Base-by-base conservation (phyloP, 139 green algal species). In the Asterochloris sp. region DNA sequence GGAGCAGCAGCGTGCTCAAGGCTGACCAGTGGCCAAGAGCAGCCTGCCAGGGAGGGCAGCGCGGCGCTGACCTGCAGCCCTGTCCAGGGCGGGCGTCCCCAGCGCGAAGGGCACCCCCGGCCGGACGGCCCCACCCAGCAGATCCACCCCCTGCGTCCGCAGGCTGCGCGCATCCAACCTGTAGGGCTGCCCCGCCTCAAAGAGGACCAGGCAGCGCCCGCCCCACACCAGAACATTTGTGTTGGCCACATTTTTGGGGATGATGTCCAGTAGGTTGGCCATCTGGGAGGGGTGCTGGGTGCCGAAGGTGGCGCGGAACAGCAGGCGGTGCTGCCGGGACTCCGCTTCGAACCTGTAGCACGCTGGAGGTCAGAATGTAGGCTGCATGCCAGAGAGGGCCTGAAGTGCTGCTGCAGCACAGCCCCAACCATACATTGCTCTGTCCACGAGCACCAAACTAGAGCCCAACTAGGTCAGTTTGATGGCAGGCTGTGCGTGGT, bases 281-380 rank as follows among this genome's bases (percentile, higher is more conserved):
- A 83, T 74, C 0, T 78, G 17, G 2, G 82, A 82, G 4, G 73
- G 17, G 6, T 77, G 82, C 69, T 89, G 85, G 12, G 85, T 87
- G 83, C 68, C 89, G 79, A 93, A 87, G 23, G 78, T 84, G 54
- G 85, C 89, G 27, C 89, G 85, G 81, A 91, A 93, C 78, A 92
- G 76, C 10, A 69, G 24, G 12, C 74, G 60, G 24, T 67, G 74
- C 17, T 73, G 76, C 71, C 29, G 27, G 13, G 12, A 16, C 76
- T 81, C 76, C 29, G 26, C n/a, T 27, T 73, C 12, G 23, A 27
- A 73, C 21, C 76, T 81, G 76, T 27, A 28, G 11, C 11, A 38
- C 64, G 16, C 17, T 71, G 66, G 19, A 9, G 4, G 23, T 73
- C 21, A 10, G 66, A 2, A 73, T n/a, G n/a, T n/a, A 73, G 4